Evolutionary conservation across 148 eudicot genomes (phyloP), one percentile per base, ranked within the genome.

Genomic region (Heliosperma pusillum): DNA sequence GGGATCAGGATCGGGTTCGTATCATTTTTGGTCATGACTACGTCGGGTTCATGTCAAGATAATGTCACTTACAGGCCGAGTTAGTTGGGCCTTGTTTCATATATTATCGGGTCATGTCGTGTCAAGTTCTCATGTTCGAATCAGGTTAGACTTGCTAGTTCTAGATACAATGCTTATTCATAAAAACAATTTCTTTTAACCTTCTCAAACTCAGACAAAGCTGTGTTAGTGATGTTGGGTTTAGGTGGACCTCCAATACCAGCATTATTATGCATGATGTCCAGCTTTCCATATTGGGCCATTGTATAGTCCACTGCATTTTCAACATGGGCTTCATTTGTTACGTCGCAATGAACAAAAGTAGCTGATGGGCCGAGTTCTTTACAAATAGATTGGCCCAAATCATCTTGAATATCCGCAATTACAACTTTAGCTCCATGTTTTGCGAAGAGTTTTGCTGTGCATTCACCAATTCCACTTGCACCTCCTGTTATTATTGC

Each of bases 401-500:
- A 71, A 21, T 77, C 75, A 27, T 85, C 87, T 67, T 64, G 77
- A 52, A 85, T 74, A 22, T 85, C 87, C 0, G 79, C 85, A 2
- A 85, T 75, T n/a, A 79, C 58, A 20, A 85, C 85, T 66, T 74
- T 76, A 16, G 85, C 85, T 0, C 82, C 82, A 29, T 82, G 76
- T 16, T 74, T 45, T 9, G 74, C 56, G 57, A 84, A 84, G 2
- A 73, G n/a, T 13, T 72, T 78, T 13, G 78, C 84, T 7, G 73
- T 69, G 62, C 16, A 69, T 62, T 84, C 84, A 0, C 87, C 84
- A 17, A 84, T 73, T 5, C 84, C 84, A 4, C 80, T 79, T 12
- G 82, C 84, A 11, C 84, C 84, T 26, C 87, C 87, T 1, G 87
- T 81, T 68, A 81, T 84, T 0, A 84, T 29, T 13, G 87, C 87